A percentile compares a stretch with the other conserved stretches of the same genome.
phyloP scores from a whole-genome alignment of 805 yeast genomes.

The Grigorovia transvaalensis region DNA sequence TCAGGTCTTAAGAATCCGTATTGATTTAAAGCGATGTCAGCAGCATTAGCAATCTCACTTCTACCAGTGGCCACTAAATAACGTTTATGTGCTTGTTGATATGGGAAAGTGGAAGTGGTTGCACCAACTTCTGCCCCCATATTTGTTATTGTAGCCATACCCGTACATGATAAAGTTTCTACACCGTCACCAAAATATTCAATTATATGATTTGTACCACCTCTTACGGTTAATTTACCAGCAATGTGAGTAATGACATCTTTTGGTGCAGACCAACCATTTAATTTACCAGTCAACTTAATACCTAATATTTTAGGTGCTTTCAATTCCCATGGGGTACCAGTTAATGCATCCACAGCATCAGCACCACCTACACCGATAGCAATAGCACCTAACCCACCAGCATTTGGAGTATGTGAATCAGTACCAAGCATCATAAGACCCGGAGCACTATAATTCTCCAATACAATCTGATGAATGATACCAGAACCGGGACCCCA shows the following conservation, averaged over 20 bases:
- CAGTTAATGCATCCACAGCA: conserved; percentile 96
- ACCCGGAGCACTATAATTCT: conserved; percentile 95
- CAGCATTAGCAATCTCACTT: conserved; percentile 72
- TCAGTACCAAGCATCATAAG: conserved; percentile 96
- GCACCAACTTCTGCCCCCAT: conserved; percentile 99
- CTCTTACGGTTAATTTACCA: conserved; percentile 87
- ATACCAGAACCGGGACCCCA: conserved; percentile 99
- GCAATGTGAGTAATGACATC: conserved; percentile 91
- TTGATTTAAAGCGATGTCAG: conserved; percentile 46
- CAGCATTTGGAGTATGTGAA: conserved; percentile 98
- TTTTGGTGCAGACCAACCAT: conserved; percentile 96
- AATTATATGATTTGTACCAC: conserved; percentile 94
- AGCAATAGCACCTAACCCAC: conserved; percentile 97
- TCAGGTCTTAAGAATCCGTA: conserved; percentile 71
- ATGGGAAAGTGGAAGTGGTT: conserved; percentile 95
- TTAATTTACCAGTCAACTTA: conserved; percentile 76
- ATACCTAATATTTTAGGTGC: conserved; percentile 95
- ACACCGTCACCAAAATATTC: conserved; percentile 98
- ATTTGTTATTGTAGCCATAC: conserved; percentile 99
- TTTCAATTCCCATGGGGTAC: conserved; percentile 97
- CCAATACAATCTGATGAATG: conserved; percentile 94
- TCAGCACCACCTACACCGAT: conserved; percentile 99
- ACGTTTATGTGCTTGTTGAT: conserved; percentile 66
- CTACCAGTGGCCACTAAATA: conserved; percentile 81
- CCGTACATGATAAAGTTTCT: conserved; percentile 80